Percentiles rank a stretch among this genome's conserved stretches.
Evolutionary conservation across 768 basidiomycete genomes (phyloP).

Genomic region (Pleurotus cornucopiae): DNA sequence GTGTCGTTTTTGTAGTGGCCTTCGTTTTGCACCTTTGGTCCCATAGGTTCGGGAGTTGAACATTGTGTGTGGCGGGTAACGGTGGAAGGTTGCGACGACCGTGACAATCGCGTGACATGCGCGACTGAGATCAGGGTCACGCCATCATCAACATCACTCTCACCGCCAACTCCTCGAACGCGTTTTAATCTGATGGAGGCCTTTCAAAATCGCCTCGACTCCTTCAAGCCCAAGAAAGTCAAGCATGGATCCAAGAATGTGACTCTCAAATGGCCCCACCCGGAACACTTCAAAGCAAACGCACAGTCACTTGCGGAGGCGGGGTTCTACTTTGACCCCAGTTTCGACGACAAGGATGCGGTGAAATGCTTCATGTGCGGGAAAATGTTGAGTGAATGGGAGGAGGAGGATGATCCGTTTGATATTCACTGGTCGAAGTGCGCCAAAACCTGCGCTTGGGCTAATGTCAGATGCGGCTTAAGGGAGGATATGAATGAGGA

Average conservation of each 20-base stretch:
- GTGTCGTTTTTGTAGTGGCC: not conserved
- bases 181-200: slow-evolving; percentile 38
- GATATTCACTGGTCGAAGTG: slow-evolving; percentile 77
- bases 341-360: slow-evolving; percentile 62
- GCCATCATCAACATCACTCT: too few species aligned
- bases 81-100: not conserved
- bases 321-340: slow-evolving; percentile 83
- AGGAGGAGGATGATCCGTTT: slow-evolving; percentile 79
- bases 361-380: slow-evolving; percentile 83
- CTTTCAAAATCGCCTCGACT: slow-evolving; percentile 56
- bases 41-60: slow-evolving; percentile 31
- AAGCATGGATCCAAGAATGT: slow-evolving; percentile 28
- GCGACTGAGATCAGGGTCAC: slow-evolving; percentile 11
- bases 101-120: slow-evolving; percentile 30
- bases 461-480: slow-evolving; percentile 69
- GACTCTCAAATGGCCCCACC: slow-evolving; percentile 78
- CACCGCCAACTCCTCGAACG: too few species aligned
- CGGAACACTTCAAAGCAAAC: slow-evolving; percentile 58
- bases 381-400: slow-evolving; percentile 84
- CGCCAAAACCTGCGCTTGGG: slow-evolving; percentile 70
- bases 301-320: slow-evolving; percentile 78
- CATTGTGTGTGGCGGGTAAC: slow-evolving; percentile 9
- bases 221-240: slow-evolving; percentile 65
- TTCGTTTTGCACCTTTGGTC: slow-evolving; percentile 9
- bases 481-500: slow-evolving; percentile 50